Evolutionary conservation across 73 alveolate species (phyloP), one percentile per base, ranked within the genome.

Genomic region (Paramecium sonneborni): DNA sequence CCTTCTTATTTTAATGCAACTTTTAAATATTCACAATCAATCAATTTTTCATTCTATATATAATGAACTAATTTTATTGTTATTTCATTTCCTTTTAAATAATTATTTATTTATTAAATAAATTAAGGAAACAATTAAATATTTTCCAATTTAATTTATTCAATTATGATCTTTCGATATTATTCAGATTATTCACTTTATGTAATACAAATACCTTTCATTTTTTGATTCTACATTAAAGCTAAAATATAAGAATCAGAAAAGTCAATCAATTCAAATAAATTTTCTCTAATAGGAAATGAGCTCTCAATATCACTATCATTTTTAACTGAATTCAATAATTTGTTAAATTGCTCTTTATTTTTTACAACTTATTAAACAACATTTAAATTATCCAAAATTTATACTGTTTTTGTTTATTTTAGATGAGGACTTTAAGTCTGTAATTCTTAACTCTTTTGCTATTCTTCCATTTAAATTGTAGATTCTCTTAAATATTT

Each of bases 1-100:
- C 67, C 87, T 74, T 37, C 56, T 12, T 32, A 5, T 20, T 74
- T 74, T 34, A 74, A 18, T 14, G 57, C 15, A 34, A 21, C 18
- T 74, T 74, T 74, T 39, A 74, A 74, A 34, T 34, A 39, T 74
- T 74, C 87, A 35, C 68, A 74, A 74, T 74, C 87, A 34, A 74
- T 74, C n/a, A 74, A 39, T 39, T 39, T 74, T 24, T 74, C 87
- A 34, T 74, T 37, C 20, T 74, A 35, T 2, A 37, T 12, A 39
- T 37, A 74, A 39, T 74, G 87, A 34, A 74, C 35, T 23, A 74
- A 34, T 39, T 74, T 74, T 0, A 74, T 74, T 35, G 58, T 37
- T n/a, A 74, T 74, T 74, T 74, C 87, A 34, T 28, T 34, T 37
- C 87, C 87, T 32, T 2, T 9, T 37, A 37, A n/a, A 21, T 37